Conservation (phyloP, 352 stramenopile genomes). For the Globisporangium nunn region DNA sequence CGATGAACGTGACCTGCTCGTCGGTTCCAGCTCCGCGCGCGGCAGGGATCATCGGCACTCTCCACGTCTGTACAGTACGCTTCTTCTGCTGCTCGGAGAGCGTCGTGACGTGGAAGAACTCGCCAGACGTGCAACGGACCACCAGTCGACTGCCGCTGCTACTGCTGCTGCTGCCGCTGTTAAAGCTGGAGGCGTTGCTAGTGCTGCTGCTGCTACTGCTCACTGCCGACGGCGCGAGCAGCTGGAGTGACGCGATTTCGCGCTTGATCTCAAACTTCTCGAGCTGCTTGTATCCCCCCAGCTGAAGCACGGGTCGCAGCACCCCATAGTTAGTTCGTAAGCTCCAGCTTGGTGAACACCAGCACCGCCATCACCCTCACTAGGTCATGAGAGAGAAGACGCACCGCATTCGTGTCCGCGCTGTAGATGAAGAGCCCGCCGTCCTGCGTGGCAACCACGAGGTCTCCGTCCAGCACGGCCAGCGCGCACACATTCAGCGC, state of each 20-base stretch:
- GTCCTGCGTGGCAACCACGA: slow-evolving; percentile 62
- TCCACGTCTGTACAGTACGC: slow-evolving; percentile 26
- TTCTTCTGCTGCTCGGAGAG: slow-evolving; percentile 14
- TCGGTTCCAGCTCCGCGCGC: background rate
- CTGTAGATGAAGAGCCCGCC: slow-evolving; percentile 51
- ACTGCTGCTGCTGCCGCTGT: background rate
- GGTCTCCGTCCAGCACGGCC: slow-evolving; percentile 34
- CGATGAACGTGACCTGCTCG: slow-evolving; percentile 35
- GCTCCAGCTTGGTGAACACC: background rate
- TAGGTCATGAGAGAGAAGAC: background rate
- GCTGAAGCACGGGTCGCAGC: slow-evolving; percentile 13
- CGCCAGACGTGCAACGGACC: slow-evolving; percentile 42
- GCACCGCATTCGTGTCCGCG: slow-evolving; percentile 21
- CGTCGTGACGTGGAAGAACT: slow-evolving; percentile 33
- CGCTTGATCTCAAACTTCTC: slow-evolving; percentile 43
- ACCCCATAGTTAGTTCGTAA: background rate
- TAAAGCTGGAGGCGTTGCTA: background rate
- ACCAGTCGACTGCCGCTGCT: slow-evolving; percentile 21
- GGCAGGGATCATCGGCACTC: slow-evolving; percentile 13
- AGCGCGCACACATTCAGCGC: slow-evolving; percentile 66
- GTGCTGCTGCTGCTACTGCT: background rate
- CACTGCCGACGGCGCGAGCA: slow-evolving; percentile 11
- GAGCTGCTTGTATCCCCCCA: slow-evolving; percentile 40
- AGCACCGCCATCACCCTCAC: background rate
- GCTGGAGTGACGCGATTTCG: slow-evolving; percentile 53